A percentile compares a stretch with the other conserved stretches of the same genome.
Evolutionary conservation across 306 rosid species (phyloP).

Genomic region (Malus sylvestris): DNA sequence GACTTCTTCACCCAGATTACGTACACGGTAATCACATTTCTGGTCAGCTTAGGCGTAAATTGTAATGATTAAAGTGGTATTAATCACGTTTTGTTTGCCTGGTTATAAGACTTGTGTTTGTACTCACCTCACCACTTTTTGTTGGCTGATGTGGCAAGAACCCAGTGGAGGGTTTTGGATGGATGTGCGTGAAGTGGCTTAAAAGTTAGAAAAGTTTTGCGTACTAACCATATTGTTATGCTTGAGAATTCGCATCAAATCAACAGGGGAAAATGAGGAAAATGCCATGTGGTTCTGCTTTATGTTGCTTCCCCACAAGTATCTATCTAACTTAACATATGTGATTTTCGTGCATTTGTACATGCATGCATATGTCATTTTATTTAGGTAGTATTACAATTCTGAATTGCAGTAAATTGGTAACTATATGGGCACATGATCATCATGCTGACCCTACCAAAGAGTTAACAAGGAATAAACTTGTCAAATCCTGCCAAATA

Average conservation of each 20-base stretch:
- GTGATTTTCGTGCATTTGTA: background rate
- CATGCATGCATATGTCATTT: background rate
- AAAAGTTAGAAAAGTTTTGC: background rate
- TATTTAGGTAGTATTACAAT: background rate
- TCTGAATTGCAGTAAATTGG: background rate
- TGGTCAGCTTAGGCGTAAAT: slow-evolving; percentile 8
- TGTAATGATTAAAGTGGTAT: slow-evolving; percentile 8
- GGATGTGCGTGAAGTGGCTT: slow-evolving; percentile 8
- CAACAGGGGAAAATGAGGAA: background rate
- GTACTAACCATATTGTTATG: background rate
- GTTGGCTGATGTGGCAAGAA: slow-evolving; percentile 17
- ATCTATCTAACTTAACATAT: background rate
- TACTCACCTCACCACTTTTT: background rate
- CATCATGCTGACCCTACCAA: background rate
- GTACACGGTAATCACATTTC: background rate
- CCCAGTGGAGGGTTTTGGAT: slow-evolving; percentile 6
- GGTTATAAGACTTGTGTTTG: background rate
- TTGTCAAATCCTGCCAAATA: background rate
- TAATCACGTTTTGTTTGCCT: slow-evolving; percentile 7
- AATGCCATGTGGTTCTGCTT: slow-evolving; percentile 21
- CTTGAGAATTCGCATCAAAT: slow-evolving; percentile 19
- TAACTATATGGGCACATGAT: background rate
- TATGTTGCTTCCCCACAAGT: background rate
- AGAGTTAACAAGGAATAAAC: background rate
- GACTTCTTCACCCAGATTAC: background rate